Evolutionary conservation across 1,284 basidiomycete species (phyloP), one percentile per base, ranked within the genome.

Genomic region (Ceratobasidium sp.): DNA sequence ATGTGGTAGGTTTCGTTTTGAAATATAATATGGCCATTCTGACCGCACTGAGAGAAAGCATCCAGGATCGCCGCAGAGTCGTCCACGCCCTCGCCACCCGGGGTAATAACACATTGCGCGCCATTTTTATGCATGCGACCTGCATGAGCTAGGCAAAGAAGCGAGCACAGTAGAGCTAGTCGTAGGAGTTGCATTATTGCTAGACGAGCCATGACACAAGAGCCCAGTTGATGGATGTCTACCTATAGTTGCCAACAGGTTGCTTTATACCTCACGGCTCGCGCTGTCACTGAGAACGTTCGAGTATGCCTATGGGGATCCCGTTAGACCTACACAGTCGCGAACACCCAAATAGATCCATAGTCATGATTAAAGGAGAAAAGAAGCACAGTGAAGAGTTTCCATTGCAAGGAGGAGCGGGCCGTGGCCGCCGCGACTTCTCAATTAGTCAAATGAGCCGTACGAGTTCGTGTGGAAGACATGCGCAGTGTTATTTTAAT

Each of bases 1-100:
- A 75, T 63, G 27, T 67, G 51, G 22, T 53, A 75, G 0, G 74
- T 75, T 1, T 54, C 29, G 22, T 60, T 72, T n/a, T 72, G 69
- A 22, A 72, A 72, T 14, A 60, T 31, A 48, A 72, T 72, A 36
- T 62, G 69, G 1, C 56, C 69, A 29, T 72, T 60, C 24, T 51
- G 56, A 4, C 69, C 56, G 19, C 69, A 62, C 50, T 72, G 56
- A 2, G 29, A 22, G 19, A 72, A 72, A 31, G 69, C 69, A n/a
- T 51, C 33, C 6, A 62, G 56, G 29, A 71, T 60, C n/a, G 69
- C 69, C 0, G 31, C 17, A 1, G 69, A 72, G 47, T 72, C 69
- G 41, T 60, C 69, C 47, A 60, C 47, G 7, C 57, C 69, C 7
- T 2, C 56, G 11, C 69, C 69, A 9, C 69, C 69, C 11, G 69